Evolutionary conservation across 176 grass and related monocot species (phyloP), one percentile per base, ranked within the genome.

Genomic region (Oryza punctata): DNA sequence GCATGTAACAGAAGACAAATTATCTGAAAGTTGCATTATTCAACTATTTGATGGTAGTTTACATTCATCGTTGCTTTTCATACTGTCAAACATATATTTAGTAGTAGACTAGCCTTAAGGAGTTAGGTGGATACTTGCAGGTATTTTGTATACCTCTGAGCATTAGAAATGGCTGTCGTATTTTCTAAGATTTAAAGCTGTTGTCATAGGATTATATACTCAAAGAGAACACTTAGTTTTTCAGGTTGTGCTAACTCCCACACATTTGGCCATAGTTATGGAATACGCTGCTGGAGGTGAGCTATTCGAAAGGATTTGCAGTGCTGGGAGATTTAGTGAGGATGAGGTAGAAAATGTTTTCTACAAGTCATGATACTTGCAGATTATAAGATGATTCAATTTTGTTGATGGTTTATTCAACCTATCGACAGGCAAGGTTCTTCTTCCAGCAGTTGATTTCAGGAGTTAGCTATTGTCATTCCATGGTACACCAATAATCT

Each of bases 381-480:
- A 61, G 54, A 70, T 32, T 57, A 45, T 71, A 70, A 50, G 21
- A 71, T 15, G 2, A 30, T 80, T 37, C 32, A 37, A 28, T 82
- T 82, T 23, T 80, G 41, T 54, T 78, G 27, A 87, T 69, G 37
- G 21, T 70, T 79, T 82, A 73, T 64, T 54, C 54, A 76, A 73
- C 65, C 76, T 69, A 46, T 44, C 49, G 7, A 84, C 87, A 98
- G 93, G 93, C 93, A 70, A 93, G 95, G 27, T 98, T 98, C 76
- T 98, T 98, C 95, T 98, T 98, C 82, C 95, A 98, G 80, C 96
- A 98, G 86, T 72, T 98, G 68, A 90, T 98, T 81, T 98, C 93
- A 14, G 96, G 96, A 73, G 96, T 98, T 84, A 98, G 96, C 89
- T 98, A 93, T 83, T 98, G 96, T 49, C 96, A 98, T 68, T 98